Evolutionary conservation across 2,329 filamentous ascomycete genomes (phyloP).

Genomic region (Apiospora arundinis): DNA sequence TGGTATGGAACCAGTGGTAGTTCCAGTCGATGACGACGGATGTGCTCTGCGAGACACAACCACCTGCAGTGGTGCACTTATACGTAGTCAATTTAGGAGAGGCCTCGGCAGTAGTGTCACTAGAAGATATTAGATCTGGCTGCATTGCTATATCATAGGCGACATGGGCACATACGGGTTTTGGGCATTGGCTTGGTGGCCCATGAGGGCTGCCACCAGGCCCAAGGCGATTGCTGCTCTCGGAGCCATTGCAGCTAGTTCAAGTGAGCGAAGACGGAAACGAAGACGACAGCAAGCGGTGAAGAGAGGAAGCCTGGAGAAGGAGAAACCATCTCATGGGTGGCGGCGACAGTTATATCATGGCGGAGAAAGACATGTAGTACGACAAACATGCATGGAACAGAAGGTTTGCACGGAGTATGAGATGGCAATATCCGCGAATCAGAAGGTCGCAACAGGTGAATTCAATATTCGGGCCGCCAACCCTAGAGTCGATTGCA

Average conservation of each 20-base stretch:
- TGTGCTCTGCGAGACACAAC: slow-evolving; percentile 48
- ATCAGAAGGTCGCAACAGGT: not conserved
- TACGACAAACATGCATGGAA: not conserved
- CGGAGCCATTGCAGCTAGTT: not conserved
- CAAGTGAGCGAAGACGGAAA: not conserved
- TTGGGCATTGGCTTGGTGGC: not conserved
- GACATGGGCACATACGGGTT: not conserved
- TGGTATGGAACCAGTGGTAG: slow-evolving; percentile 56
- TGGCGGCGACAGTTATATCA: not conserved
- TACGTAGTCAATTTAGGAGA: slow-evolving; percentile 54
- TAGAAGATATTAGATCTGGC: not conserved
- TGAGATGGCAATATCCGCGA: not conserved
- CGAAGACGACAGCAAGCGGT: not conserved
- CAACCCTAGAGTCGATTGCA: not conserved
- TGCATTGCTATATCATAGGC: too few species aligned
- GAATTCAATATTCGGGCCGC: slow-evolving; percentile 11
- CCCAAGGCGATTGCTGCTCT: not conserved
- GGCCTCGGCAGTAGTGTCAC: slow-evolving; percentile 37
- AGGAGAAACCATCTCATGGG: not conserved
- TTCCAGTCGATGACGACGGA: slow-evolving; percentile 56
- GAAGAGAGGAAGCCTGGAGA: not conserved
- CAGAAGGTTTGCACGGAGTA: not conserved
- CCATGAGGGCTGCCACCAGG: not conserved
- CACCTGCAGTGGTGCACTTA: slow-evolving; percentile 47
- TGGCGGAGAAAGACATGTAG: not conserved